Conservation (phyloP, 495 filamentous ascomycete genomes). For the Durotheca rogersii region DNA sequence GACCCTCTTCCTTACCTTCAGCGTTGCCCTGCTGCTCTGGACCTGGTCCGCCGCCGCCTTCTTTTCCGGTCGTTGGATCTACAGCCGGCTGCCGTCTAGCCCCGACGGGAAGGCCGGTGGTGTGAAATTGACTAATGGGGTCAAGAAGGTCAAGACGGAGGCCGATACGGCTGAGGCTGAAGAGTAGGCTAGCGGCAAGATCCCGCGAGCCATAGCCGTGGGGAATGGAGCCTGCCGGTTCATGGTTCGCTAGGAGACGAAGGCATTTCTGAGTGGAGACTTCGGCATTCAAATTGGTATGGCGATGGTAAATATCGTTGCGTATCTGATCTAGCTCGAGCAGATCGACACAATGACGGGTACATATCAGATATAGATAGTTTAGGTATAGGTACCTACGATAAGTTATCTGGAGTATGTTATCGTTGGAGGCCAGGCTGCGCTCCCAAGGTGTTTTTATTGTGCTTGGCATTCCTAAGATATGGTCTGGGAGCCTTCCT, state of each 20-base stretch:
- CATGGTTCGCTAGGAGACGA: constrained; percentile 20
- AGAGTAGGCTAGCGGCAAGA: constrained; percentile 34
- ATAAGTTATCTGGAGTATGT: background rate
- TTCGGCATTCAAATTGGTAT: constrained; percentile 7
- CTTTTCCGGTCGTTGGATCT: constrained; percentile 54
- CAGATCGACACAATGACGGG: background rate
- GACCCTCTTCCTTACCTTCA: constrained; percentile 59
- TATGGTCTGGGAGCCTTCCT: too few relatives aligned
- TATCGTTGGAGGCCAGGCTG: background rate
- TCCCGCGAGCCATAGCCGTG: constrained; percentile 28
- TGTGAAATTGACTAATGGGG: constrained; percentile 1
- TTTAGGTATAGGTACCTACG: constrained; percentile 12
- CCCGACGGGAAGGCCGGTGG: constrained; percentile 21
- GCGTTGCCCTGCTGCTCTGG: constrained; percentile 60
- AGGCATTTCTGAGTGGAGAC: constrained; percentile 12
- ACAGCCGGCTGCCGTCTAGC: constrained; percentile 29
- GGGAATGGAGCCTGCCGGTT: constrained; percentile 31
- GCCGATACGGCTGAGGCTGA: constrained; percentile 26
- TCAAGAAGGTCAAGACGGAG: constrained; percentile 27
- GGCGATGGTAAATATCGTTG: constrained; percentile 8
- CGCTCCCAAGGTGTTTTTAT: too few relatives aligned
- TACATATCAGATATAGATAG: constrained; percentile 2
- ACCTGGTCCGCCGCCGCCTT: constrained; percentile 61
- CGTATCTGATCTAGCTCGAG: too few relatives aligned
- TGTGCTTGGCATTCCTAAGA: too few relatives aligned